These are phyloP conservation scores for Hanseniaspora lachancei DNA, from an alignment of 805 yeast genomes.

Conservation along the genomic window DNA sequence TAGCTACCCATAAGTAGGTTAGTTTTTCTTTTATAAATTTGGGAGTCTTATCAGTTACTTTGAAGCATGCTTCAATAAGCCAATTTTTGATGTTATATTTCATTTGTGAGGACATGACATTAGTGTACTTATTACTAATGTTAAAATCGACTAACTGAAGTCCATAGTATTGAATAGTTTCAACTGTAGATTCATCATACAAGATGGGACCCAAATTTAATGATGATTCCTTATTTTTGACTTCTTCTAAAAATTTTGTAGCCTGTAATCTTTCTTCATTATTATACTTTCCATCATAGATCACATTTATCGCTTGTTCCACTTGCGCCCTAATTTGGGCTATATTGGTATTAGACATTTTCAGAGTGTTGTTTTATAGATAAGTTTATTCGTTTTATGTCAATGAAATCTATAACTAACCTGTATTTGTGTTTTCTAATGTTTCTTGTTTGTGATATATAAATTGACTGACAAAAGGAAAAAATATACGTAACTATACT, in stretches of 20 bases:
- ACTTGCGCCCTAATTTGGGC: background rate
- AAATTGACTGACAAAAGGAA: background rate
- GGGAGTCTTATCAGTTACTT: conserved; percentile 56
- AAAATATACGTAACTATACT: background rate
- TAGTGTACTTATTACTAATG: conserved; percentile 30
- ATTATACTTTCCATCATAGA: conserved; percentile 52
- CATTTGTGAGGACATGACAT: conserved; percentile 24
- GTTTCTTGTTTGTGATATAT: background rate
- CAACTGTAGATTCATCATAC: conserved; percentile 50
- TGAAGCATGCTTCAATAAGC: conserved; percentile 65
- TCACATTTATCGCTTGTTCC: conserved; percentile 51
- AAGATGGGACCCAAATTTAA: conserved; percentile 52
- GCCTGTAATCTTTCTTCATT: conserved; percentile 47
- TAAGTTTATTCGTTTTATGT: background rate
- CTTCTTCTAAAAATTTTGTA: conserved; percentile 56
- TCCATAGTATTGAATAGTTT: conserved; percentile 81
- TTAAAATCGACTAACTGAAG: conserved; percentile 65
- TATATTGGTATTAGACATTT: background rate
- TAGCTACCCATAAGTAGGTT: conserved; percentile 79
- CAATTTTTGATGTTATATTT: conserved; percentile 58
- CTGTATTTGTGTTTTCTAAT: background rate
- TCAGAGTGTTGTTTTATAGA: background rate
- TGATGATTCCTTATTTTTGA: conserved; percentile 79
- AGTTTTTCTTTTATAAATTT: conserved; percentile 81
- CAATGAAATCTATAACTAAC: background rate